phyloP scores from a whole-genome alignment of 1,284 basidiomycete genomes.

The Apiotrichum gracile region DNA sequence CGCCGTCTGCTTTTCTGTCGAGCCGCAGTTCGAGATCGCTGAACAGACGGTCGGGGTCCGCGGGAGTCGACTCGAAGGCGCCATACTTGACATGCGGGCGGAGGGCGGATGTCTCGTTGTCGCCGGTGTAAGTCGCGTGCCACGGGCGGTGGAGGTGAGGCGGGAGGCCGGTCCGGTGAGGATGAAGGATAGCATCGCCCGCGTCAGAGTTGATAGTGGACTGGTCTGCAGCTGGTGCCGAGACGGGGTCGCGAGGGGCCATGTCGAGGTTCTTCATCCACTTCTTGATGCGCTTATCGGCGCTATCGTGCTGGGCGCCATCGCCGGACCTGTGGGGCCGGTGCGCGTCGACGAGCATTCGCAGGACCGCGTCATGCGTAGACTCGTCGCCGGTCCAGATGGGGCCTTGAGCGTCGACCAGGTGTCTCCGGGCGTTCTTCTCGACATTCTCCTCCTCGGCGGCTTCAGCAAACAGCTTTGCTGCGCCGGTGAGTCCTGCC shows the following conservation, averaged over 20 bases:
- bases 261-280: slow-evolving; percentile 42
- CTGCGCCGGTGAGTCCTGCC: slow-evolving; percentile 50
- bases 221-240: background rate
- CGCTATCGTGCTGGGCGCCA: slow-evolving; percentile 49
- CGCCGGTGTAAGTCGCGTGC: slow-evolving; percentile 44
- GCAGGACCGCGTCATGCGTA: slow-evolving; percentile 64
- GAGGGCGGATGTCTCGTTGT: slow-evolving; percentile 9
- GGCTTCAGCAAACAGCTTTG: slow-evolving; percentile 67
- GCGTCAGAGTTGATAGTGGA: background rate
- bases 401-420: slow-evolving; percentile 42
- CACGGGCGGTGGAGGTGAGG: slow-evolving; percentile 44
- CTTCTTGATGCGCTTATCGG: slow-evolving; percentile 66
- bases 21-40: slow-evolving; percentile 40
- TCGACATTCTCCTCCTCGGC: slow-evolving; percentile 52
- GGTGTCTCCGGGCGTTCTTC: slow-evolving; percentile 26
- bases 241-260: slow-evolving; percentile 20
- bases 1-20: slow-evolving; percentile 51
- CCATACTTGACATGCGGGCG: slow-evolving; percentile 41
- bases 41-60: slow-evolving; percentile 22
- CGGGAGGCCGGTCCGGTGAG: slow-evolving; percentile 38
- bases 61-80: slow-evolving; percentile 26
- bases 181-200: slow-evolving; percentile 2
- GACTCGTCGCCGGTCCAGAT: slow-evolving; percentile 71
- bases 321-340: slow-evolving; percentile 60
- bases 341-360: slow-evolving; percentile 81